Evolutionary conservation across 2,329 filamentous ascomycete genomes (phyloP).

Genomic region (Furcasterigmium sp.): DNA sequence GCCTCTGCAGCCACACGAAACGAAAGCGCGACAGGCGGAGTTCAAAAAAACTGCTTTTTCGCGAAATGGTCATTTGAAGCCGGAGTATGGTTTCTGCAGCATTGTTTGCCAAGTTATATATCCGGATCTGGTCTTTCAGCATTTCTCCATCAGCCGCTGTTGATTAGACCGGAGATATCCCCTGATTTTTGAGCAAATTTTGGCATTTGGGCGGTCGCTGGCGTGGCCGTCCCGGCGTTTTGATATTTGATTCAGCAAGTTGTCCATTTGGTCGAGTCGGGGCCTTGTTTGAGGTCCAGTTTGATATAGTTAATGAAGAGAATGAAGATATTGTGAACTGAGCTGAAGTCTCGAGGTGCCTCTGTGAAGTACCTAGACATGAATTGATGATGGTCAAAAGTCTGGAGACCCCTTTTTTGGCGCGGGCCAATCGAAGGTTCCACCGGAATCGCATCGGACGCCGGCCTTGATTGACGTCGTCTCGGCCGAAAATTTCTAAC

Average conservation of each 20-base stretch:
- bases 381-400: not conserved
- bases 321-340: not conserved
- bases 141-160: too few relatives aligned
- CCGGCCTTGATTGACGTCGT: not conserved
- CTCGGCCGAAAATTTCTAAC: not conserved
- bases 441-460: not conserved
- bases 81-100: not conserved
- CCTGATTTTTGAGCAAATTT: too few relatives aligned
- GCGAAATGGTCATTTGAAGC: not conserved
- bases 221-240: not conserved
- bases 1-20: not conserved
- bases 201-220: not conserved
- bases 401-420: not conserved
- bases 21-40: not conserved
- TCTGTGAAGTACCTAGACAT: too few relatives aligned
- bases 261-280: too few relatives aligned
- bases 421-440: not conserved
- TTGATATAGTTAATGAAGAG: not conserved
- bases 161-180: conserved; percentile 8
- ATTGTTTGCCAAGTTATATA: not conserved
- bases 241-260: conserved; percentile 1
- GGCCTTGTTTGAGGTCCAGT: conserved; percentile 3
- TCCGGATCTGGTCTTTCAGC: not conserved
- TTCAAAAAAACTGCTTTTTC: not conserved
- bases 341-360: not conserved